Base-by-base conservation (phyloP, 2,329 filamentous ascomycete genomes). In the Cordyceps tenuipes region DNA sequence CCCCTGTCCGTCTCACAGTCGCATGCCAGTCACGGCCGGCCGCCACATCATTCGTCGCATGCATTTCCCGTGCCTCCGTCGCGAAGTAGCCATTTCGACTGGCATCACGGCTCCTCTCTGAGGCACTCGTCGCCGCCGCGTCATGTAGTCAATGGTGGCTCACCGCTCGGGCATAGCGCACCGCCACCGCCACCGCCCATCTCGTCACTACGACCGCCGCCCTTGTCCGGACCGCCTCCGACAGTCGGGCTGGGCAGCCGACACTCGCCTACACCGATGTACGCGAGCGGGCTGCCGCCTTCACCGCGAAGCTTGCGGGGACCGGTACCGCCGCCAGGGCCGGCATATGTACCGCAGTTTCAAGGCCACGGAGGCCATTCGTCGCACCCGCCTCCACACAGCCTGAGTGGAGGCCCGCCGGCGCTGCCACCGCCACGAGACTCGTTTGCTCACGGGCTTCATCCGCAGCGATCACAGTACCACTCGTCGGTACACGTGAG, bases 101-200 rank as follows among this genome's bases (percentile, higher is more conserved):
- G 57, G 57, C 29, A 53, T 39, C 57, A 15, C n/a, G 15, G 21
- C 26, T 80, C 75, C 66, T 69, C 80, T 61, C 84, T 82, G 78
- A 76, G 79, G 31, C 64, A 66, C 59, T 75, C 76, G 43, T 75
- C 81, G 3, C 72, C 76, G 41, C 68, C 76, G 31, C 76, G 77
- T 57, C 77, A 81, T 47, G 66, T 82, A 50, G 66, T 82, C 50
- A 85, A 83, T 65, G 79, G 80, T 41, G 79, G 69, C 13, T 70
- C 68, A 39, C 71, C 73, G 15, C 62, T 68, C n/a, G 66, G 73
- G 53, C 70, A 71, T 44, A 66, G 67, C 54, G 64, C 60, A 10
- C 66, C 67, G 26, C 67, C 70, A 5, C 61, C 63, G 26, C 67
- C 70, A 5, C 61, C 63, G 15, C 63, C 69, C 3, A 63, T 71